A percentile compares a stretch with the other conserved stretches of the same genome.
These are phyloP conservation scores for Nelumbo lutea DNA, from an alignment of 164 flowering plant genomes.

Conservation along the genomic window DNA sequence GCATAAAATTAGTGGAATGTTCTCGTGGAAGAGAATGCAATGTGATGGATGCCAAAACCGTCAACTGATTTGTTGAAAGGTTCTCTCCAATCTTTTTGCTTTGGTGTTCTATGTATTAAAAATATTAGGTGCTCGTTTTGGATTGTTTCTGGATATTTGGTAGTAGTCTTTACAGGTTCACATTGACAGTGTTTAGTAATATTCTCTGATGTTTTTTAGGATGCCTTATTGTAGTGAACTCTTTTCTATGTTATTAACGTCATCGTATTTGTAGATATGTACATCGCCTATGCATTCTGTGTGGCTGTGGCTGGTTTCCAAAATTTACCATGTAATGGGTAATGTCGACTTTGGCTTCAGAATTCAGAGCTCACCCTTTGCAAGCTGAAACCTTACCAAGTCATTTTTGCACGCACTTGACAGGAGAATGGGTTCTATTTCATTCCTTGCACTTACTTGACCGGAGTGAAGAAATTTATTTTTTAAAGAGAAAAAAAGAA, in stretches of 20 bases:
- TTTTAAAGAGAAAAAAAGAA: too few relatives aligned
- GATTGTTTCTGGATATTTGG: background rate
- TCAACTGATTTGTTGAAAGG: constrained; percentile 1
- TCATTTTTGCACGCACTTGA: too few relatives aligned
- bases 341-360: too few relatives aligned
- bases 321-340: too few relatives aligned
- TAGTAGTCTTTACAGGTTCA: background rate
- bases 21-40: constrained; percentile 13
- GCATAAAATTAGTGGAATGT: constrained; percentile 4
- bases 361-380: too few relatives aligned
- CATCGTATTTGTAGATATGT: background rate
- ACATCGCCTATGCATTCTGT: background rate
- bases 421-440: too few relatives aligned
- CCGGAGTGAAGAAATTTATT: too few relatives aligned
- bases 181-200: background rate
- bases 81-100: background rate
- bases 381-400: too few relatives aligned
- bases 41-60: constrained; percentile 8
- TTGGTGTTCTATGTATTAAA: background rate
- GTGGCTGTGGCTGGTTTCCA: background rate
- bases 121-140: background rate
- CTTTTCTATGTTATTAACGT: background rate
- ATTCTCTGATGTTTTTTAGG: background rate
- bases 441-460: too few relatives aligned
- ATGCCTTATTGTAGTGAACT: background rate